phyloP scores from a whole-genome alignment of 768 basidiomycete species.

The Infundibulicybe gibba region DNA sequence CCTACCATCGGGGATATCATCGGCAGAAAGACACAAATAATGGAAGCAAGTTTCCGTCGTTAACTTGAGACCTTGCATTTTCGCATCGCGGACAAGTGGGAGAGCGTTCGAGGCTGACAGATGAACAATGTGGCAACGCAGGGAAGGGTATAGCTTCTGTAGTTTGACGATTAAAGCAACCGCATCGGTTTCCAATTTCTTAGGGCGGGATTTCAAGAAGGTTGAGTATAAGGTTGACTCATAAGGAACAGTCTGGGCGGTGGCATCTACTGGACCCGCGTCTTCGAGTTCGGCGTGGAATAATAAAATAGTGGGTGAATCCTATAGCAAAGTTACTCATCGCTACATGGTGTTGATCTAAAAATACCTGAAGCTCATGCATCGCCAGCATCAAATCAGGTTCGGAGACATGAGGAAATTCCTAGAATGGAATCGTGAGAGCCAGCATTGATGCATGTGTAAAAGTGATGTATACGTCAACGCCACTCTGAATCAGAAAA shows the following conservation, averaged over 20 bases:
- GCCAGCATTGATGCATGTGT: neutral
- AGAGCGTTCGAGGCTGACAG: constrained; percentile 85
- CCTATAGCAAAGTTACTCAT: constrained; percentile 36
- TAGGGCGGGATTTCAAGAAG: constrained; percentile 84
- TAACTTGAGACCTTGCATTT: constrained; percentile 57
- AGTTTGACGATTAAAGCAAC: constrained; percentile 73
- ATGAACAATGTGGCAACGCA: constrained; percentile 94
- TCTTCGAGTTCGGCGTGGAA: constrained; percentile 89
- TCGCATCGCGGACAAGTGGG: constrained; percentile 70
- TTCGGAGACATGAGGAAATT: constrained; percentile 87
- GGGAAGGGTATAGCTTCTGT: constrained; percentile 54
- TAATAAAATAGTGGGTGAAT: constrained; percentile 65
- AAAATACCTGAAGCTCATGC: constrained; percentile 63
- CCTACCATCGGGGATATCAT: constrained; percentile 66
- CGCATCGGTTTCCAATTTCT: constrained; percentile 75
- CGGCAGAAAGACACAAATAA: constrained; percentile 79
- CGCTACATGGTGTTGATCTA: constrained; percentile 3
- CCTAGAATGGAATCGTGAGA: constrained; percentile 42
- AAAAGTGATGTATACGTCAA: constrained; percentile 55
- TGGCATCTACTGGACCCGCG: constrained; percentile 1
- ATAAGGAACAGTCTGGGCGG: constrained; percentile 3
- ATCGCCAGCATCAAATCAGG: constrained; percentile 67
- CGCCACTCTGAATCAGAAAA: constrained; percentile 94
- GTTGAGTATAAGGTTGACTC: constrained; percentile 66
- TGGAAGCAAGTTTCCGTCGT: constrained; percentile 98